Evolutionary conservation across 345 rosid genomes (phyloP).

Genomic region (Salix purpurea): DNA sequence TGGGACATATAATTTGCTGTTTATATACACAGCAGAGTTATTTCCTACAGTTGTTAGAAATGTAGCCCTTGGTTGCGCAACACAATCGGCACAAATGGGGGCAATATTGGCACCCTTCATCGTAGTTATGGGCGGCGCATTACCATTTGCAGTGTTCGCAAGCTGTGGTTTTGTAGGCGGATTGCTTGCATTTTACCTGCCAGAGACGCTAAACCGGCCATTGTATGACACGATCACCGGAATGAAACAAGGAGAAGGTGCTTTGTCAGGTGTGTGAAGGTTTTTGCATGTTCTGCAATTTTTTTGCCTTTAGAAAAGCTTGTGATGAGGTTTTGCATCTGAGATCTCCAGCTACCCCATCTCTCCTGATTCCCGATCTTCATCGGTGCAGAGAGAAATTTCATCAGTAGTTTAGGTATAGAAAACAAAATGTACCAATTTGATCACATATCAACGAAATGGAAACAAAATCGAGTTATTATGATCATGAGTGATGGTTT

Average conservation of each 20-base stretch:
- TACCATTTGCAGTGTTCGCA: slow-evolving; percentile 70
- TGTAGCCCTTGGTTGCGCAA: slow-evolving; percentile 76
- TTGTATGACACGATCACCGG: slow-evolving; percentile 84
- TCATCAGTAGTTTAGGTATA: too few species aligned
- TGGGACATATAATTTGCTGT: slow-evolving; percentile 74
- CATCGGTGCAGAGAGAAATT: too few species aligned
- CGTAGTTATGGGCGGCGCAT: slow-evolving; percentile 64
- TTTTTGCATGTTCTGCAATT: neutral
- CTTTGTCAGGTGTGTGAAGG: neutral
- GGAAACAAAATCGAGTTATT: neutral
- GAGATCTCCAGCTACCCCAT: too few species aligned
- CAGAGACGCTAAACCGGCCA: slow-evolving; percentile 80
- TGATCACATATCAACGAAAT: neutral
- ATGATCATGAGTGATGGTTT: too few species aligned
- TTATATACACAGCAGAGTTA: slow-evolving; percentile 78
- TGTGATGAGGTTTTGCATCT: neutral
- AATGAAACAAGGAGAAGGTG: slow-evolving; percentile 54
- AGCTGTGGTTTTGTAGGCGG: slow-evolving; percentile 67
- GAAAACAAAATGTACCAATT: too few species aligned
- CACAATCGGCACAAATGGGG: slow-evolving; percentile 84
- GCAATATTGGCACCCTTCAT: slow-evolving; percentile 86
- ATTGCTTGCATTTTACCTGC: slow-evolving; percentile 64
- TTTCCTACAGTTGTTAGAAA: slow-evolving; percentile 93
- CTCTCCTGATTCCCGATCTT: too few species aligned
- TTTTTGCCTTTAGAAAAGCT: neutral